Evolutionary conservation across 495 filamentous ascomycete species (phyloP).

Genomic region (Annulohypoxylon nitens): DNA sequence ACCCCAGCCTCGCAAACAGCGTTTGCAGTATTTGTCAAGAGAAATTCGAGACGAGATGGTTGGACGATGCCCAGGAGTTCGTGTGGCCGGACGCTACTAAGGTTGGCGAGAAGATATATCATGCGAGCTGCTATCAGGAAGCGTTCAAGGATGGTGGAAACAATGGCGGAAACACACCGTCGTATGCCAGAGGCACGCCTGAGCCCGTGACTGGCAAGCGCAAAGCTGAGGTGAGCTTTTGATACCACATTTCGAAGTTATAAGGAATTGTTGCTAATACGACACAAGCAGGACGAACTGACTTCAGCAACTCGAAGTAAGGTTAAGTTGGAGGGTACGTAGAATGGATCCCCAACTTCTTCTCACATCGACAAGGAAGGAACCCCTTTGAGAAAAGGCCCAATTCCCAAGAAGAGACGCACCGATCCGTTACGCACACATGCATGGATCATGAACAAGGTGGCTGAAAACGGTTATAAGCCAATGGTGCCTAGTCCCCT

Average conservation of each 20-base stretch:
- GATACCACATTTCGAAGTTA: not conserved
- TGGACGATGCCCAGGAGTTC: slow-evolving; percentile 92
- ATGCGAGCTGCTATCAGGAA: slow-evolving; percentile 90
- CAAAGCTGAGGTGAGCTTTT: slow-evolving; percentile 75
- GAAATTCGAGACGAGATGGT: slow-evolving; percentile 88
- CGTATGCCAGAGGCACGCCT: slow-evolving; percentile 66
- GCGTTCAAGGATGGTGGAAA: slow-evolving; percentile 74
- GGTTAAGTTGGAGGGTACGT: slow-evolving; percentile 46
- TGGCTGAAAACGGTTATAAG: not conserved
- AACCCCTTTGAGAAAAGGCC: not conserved
- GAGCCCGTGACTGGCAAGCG: slow-evolving; percentile 81
- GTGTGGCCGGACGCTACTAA: slow-evolving; percentile 94
- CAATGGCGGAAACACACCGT: slow-evolving; percentile 62
- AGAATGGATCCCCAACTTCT: slow-evolving; percentile 27
- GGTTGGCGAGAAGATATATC: slow-evolving; percentile 83
- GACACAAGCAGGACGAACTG: slow-evolving; percentile 50
- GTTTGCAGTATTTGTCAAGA: slow-evolving; percentile 96
- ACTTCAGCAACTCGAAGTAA: slow-evolving; percentile 45
- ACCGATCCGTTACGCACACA: not conserved
- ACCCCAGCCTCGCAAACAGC: slow-evolving; percentile 74
- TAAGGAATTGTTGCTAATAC: slow-evolving; percentile 38
- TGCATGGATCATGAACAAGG: not conserved
- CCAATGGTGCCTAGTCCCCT: slow-evolving; percentile 25
- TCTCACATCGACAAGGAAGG: not conserved
- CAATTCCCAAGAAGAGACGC: not conserved